Base-by-base conservation (phyloP, 1,284 basidiomycete species). In the Malassezia dermatis region DNA sequence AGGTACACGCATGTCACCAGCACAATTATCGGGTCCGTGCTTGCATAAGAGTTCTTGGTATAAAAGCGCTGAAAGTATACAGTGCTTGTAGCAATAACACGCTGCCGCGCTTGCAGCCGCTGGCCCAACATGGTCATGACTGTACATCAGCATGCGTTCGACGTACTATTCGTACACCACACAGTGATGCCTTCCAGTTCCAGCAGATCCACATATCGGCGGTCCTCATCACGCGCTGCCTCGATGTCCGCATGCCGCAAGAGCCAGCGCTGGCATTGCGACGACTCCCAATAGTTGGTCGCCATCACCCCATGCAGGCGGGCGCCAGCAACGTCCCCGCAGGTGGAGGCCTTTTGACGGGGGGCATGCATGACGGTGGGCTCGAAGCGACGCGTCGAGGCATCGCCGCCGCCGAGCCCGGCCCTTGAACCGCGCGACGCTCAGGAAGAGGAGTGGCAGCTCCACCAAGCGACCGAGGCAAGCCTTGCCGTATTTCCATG, bases 11-110 rank as follows among this genome's bases (percentile, higher is more conserved):
- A 96, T 0, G 90, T 88, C 0, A 89, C 84, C 31, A 89, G 83
- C 37, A 96, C 89, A 47, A 93, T 79, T 68, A 89, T 91, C 0
- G 88, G 89, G 64, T 95, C 90, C 0, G 90, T 91, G 69, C 94
- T 89, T 76, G 86, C 89, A 71, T 89, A 93, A 3, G 63, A 60
- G 49, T 73, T 73, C 37, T 66, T 66, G 51, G 59, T 35, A 75
- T 96, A 98, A 77, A 96, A 98, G 21, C 93, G 80, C 31, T 86
- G 83, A 75, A 96, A 93, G 77, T 90, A 96, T 34, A 95, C 83
- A 37, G 84, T 88, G 1, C 93, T 88, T 0, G 91, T 95, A 1
- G 91, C 89, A 50, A 89, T 86, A 1, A 89, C 88, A 26, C 89
- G 81, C 74, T 96, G 93, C 12, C 89, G 81, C 3, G 95, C 80